phyloP scores from a whole-genome alignment of 305 asterid species.

The Fraxinus nigra region DNA sequence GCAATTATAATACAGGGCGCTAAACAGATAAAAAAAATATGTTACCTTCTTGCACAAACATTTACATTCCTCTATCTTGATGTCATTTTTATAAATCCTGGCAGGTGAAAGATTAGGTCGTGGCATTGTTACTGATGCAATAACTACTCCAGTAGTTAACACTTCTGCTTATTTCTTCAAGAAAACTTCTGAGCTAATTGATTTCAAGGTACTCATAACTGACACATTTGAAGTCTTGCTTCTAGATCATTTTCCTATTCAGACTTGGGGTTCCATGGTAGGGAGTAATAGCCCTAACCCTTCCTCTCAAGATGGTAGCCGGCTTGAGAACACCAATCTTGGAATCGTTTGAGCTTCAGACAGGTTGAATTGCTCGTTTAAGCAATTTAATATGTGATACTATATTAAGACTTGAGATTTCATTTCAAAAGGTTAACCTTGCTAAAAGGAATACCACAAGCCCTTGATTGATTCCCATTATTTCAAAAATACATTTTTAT shows the following conservation, averaged over 20 bases:
- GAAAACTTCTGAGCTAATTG: constrained; percentile 76
- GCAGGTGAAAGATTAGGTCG: constrained; percentile 94
- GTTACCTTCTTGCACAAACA: background rate
- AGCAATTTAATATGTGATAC: background rate
- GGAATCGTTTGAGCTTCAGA: background rate
- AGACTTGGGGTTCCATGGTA: background rate
- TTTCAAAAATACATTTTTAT: too few relatives aligned
- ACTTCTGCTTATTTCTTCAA: constrained; percentile 91
- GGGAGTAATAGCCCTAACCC: background rate
- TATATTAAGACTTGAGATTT: background rate
- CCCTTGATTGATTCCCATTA: too few relatives aligned
- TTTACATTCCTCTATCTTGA: background rate
- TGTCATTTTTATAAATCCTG: constrained; percentile 12
- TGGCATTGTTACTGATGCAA: constrained; percentile 75
- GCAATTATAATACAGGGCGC: background rate
- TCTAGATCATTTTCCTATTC: background rate
- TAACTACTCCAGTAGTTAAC: constrained; percentile 87
- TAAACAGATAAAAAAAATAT: background rate
- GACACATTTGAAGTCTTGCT: constrained; percentile 4
- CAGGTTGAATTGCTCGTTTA: background rate
- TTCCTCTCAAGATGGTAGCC: background rate
- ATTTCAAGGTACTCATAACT: constrained; percentile 63
- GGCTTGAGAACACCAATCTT: background rate
- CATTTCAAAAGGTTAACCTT: background rate
- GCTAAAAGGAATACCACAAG: background rate